phyloP scores from a whole-genome alignment of 768 basidiomycete genomes.

The Psilocybe tampanensis region DNA sequence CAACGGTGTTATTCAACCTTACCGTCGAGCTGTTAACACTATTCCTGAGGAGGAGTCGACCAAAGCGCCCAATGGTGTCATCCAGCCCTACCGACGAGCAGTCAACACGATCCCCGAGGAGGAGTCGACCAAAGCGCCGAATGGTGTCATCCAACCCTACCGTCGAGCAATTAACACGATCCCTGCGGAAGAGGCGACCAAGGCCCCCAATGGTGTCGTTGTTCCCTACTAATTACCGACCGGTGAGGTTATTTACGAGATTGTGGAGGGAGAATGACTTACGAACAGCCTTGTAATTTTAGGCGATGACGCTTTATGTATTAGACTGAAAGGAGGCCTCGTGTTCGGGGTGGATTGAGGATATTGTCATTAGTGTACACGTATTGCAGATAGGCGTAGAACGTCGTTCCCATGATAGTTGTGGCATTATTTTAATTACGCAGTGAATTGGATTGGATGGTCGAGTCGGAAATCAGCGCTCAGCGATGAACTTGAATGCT shows the following conservation, averaged over 20 bases:
- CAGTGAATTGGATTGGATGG: constrained; percentile 15
- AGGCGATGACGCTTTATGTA: not conserved
- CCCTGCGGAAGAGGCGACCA: constrained; percentile 23
- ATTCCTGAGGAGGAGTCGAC: constrained; percentile 36
- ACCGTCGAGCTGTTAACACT: constrained; percentile 7
- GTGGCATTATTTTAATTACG: constrained; percentile 16
- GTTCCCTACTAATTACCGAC: constrained; percentile 13
- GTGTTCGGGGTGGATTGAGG: constrained; percentile 6
- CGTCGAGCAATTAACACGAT: constrained; percentile 15
- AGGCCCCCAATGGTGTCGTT: constrained; percentile 30
- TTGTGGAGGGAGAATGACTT: not conserved
- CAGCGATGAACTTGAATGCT: not conserved
- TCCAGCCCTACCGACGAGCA: constrained; percentile 20
- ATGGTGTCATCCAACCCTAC: constrained; percentile 21
- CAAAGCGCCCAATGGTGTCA: constrained; percentile 34
- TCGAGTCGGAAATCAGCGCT: constrained; percentile 4
- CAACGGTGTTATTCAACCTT: not conserved
- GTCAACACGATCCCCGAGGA: constrained; percentile 25
- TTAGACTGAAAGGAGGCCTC: not conserved
- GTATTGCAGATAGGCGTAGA: constrained; percentile 15
- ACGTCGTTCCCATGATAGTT: constrained; percentile 19
- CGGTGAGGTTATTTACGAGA: not conserved
- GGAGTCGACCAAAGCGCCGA: constrained; percentile 19
- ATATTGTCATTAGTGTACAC: constrained; percentile 12
- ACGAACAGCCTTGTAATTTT: constrained; percentile 4